These are phyloP conservation scores for Brassica rapa DNA, from an alignment of 345 rosid genomes.

Conservation along the genomic window DNA sequence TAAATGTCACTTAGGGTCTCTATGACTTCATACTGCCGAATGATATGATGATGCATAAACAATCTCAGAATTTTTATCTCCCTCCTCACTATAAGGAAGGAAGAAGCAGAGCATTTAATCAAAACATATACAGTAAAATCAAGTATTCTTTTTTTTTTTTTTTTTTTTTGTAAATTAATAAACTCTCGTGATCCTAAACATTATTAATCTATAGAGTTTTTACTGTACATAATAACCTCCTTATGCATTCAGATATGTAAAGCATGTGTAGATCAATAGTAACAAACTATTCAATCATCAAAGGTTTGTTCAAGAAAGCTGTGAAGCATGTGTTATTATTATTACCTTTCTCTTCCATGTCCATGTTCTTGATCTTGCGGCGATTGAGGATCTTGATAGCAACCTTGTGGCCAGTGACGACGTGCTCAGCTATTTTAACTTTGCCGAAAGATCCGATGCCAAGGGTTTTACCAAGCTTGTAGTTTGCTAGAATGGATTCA, in stretches of 20 bases:
- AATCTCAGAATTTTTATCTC: slow-evolving; percentile 84
- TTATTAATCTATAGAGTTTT: too few species aligned
- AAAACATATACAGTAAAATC: background rate
- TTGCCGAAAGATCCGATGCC: slow-evolving; percentile 97
- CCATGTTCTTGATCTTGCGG: slow-evolving; percentile 71
- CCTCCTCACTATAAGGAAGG: slow-evolving; percentile 66
- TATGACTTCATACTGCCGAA: slow-evolving; percentile 91
- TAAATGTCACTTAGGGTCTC: slow-evolving; percentile 80
- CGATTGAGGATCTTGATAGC: slow-evolving; percentile 96
- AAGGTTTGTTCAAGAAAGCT: background rate
- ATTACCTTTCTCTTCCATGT: slow-evolving; percentile 94
- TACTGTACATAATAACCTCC: background rate
- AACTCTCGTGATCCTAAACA: too few species aligned
- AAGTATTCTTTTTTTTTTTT: too few species aligned
- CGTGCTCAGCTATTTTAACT: slow-evolving; percentile 91
- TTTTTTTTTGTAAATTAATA: too few species aligned
- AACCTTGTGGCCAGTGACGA: slow-evolving; percentile 80
- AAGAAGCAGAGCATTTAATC: background rate
- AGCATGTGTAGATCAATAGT: background rate
- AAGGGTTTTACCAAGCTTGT: slow-evolving; percentile 79
- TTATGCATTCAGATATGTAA: background rate
- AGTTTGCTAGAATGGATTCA: slow-evolving; percentile 61
- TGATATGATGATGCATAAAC: slow-evolving; percentile 95
- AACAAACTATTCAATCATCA: background rate
- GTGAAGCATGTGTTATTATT: background rate